Conservation (phyloP, 495 filamentous ascomycete genomes). For the Thozetella sp. region DNA sequence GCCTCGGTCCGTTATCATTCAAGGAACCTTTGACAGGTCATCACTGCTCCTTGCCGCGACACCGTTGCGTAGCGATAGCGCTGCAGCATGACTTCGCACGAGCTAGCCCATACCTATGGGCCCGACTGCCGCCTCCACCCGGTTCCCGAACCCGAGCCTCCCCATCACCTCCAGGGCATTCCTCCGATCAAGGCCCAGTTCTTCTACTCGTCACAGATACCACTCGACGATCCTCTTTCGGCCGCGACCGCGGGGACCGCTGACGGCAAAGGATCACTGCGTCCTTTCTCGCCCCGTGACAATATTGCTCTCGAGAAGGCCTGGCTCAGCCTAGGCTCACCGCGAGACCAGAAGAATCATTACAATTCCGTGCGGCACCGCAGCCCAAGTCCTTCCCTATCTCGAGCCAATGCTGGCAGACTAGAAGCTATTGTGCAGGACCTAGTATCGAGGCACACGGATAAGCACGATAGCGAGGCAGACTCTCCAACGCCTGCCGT, state of each 20-base stretch:
- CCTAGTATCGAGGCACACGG: slow-evolving; percentile 32
- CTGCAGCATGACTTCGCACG: slow-evolving; percentile 14
- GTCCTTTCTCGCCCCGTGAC: slow-evolving; percentile 78
- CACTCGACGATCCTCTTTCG: slow-evolving; percentile 83
- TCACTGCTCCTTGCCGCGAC: neutral
- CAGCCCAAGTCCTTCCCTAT: slow-evolving; percentile 27
- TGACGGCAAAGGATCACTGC: slow-evolving; percentile 53
- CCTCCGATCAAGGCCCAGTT: slow-evolving; percentile 69
- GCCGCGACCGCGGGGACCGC: slow-evolving; percentile 55
- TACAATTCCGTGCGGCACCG: slow-evolving; percentile 25
- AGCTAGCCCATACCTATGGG: slow-evolving; percentile 33
- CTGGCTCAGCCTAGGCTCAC: slow-evolving; percentile 60
- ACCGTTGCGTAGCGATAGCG: neutral
- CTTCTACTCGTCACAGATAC: slow-evolving; percentile 76
- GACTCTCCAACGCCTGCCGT: slow-evolving; percentile 18
- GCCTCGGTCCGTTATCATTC: no score
- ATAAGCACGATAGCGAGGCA: slow-evolving; percentile 30
- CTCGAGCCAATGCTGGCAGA: slow-evolving; percentile 35
- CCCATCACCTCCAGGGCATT: slow-evolving; percentile 40
- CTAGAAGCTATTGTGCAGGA: slow-evolving; percentile 46
- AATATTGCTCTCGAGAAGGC: slow-evolving; percentile 73
- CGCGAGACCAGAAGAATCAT: slow-evolving; percentile 43
- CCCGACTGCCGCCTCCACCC: slow-evolving; percentile 42
- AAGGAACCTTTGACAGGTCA: neutral
- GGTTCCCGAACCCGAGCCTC: slow-evolving; percentile 22